Conservation (phyloP, 331 rosid species). For the Pyracantha coccinea region DNA sequence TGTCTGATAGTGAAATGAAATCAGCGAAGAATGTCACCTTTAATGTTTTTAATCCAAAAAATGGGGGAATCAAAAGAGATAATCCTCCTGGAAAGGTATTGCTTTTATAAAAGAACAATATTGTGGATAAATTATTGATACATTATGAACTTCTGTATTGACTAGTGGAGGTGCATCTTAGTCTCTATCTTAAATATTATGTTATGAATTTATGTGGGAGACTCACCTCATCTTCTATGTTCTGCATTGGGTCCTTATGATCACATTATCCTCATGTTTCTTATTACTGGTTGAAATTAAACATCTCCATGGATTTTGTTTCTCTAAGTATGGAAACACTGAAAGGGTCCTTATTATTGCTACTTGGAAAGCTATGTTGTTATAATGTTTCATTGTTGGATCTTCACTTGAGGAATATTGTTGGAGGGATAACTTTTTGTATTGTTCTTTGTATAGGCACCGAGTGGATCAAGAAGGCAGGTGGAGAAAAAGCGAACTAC, state of each 20-base stretch:
- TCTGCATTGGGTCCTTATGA: background rate
- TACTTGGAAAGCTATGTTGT: background rate
- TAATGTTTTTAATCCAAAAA: conserved; percentile 19
- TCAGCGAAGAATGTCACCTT: conserved; percentile 25
- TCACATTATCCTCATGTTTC: background rate
- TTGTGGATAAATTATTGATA: too few relatives aligned
- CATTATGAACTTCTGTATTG: background rate
- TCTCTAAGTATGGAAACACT: background rate
- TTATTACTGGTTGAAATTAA: background rate
- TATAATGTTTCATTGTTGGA: background rate
- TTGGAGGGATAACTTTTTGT: background rate
- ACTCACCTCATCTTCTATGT: background rate
- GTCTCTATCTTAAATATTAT: background rate
- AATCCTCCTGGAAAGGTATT: conserved; percentile 37
- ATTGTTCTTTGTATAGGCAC: conserved; percentile 26
- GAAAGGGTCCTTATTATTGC: background rate
- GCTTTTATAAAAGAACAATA: background rate
- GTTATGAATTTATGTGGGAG: background rate
- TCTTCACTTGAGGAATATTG: background rate
- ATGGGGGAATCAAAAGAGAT: conserved; percentile 33
- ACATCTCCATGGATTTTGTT: background rate
- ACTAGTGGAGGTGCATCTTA: background rate
- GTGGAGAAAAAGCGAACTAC: conserved; percentile 49
- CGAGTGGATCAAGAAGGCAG: conserved; percentile 34
- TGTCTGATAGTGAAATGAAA: conserved; percentile 30